Evolutionary conservation across 768 basidiomycete genomes (phyloP).

Genomic region (Calocybe indica): DNA sequence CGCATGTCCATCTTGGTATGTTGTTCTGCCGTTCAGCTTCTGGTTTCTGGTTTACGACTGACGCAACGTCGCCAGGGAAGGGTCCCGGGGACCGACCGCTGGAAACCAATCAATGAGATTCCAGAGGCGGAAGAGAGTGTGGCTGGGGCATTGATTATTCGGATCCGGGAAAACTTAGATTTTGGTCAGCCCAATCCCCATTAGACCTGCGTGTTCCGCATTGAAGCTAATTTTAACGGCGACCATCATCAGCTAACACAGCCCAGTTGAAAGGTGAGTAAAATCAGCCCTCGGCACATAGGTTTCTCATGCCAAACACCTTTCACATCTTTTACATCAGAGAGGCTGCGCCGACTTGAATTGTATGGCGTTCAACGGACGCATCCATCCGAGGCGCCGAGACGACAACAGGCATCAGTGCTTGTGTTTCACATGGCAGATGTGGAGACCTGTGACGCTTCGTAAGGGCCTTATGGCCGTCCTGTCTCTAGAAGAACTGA

Average conservation of each 20-base stretch:
- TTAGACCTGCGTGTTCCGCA: not conserved
- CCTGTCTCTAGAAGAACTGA: not conserved
- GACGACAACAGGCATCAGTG: conserved; percentile 64
- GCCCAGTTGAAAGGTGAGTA: conserved; percentile 81
- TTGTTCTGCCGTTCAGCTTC: conserved; percentile 6
- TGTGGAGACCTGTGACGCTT: conserved; percentile 86
- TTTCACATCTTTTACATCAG: conserved; percentile 16
- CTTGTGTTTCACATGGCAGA: conserved; percentile 94
- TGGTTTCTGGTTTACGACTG: not conserved
- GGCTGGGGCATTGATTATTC: conserved; percentile 79
- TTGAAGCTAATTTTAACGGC: not conserved
- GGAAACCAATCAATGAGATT: conserved; percentile 88
- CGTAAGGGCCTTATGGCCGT: conserved; percentile 43
- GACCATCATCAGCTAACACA: conserved; percentile 68
- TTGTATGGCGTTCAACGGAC: conserved; percentile 73
- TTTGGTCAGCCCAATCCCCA: conserved; percentile 54
- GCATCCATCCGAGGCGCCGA: conserved; percentile 88
- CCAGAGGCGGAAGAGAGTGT: conserved; percentile 77
- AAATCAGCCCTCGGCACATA: not conserved
- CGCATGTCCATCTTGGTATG: conserved; percentile 86
- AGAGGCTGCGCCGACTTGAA: conserved; percentile 79
- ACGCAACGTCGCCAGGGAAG: conserved; percentile 49
- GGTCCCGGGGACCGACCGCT: conserved; percentile 81
- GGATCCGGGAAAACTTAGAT: conserved; percentile 86
- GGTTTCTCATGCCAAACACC: not conserved